Base-by-base conservation (phyloP, 1,284 basidiomycete species). In the Caloboletus inedulis region DNA sequence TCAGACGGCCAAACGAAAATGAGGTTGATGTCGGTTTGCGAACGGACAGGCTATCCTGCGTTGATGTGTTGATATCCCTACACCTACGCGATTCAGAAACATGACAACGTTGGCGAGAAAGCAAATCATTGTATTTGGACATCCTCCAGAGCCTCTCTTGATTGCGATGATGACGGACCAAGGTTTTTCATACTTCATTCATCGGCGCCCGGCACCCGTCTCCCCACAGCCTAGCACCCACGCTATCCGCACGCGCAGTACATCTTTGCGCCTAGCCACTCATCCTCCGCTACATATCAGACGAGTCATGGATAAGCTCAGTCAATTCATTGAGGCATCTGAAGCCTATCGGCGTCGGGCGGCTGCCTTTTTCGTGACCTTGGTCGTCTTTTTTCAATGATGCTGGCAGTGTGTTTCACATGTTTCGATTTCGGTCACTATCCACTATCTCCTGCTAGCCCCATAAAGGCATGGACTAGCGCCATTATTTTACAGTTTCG, bases 1-100 rank as follows among this genome's bases (percentile, higher is more conserved):
- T 14, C 71, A 75, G 51, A 70, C 74, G 23, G 67, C 75, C 21
- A 75, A 72, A 54, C 69, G 68, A 41, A 43, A 31, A 59, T 54
- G 30, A 52, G 3, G 23, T 14, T 36, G 46, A 43, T 40, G 30
- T 40, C 13, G 43, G 43, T 25, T 23, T 37, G 33, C 47, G 30
- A 18, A 19, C 40, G 34, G 13, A 16, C 9, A 30, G 36, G 43
- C 46, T 49, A 30, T 51, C 43, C 42, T 46, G 3, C 36, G 16
- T 31, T 40, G 46, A 55, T 51, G 49, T 51, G 19, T 59, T 57
- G 52, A 37, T 53, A 46, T 47, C 23, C 30, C 18, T 23, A 52
- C 19, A 5, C 12, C 36, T 18, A 23, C 27, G 44, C 40, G 25
- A 42, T 46, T 31, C 39, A 43, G 21, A 59, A 31, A 19, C 21